Evolutionary conservation across 805 yeast species (phyloP).

Genomic region (Schizosaccharomyces pombe): DNA sequence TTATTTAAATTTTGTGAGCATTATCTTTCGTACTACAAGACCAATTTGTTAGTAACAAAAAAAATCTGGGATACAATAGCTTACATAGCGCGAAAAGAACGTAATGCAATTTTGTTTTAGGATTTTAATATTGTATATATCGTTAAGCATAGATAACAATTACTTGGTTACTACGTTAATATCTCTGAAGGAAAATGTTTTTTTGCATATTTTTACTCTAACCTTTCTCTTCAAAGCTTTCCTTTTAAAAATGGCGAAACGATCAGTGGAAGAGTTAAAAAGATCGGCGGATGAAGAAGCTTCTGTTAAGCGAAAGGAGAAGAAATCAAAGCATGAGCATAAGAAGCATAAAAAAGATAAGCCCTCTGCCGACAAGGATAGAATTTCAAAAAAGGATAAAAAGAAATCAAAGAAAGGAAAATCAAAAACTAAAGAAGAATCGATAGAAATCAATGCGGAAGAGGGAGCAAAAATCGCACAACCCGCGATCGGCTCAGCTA

Average conservation of each 20-base stretch:
- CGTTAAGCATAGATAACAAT: no score
- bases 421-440: constrained; percentile 15
- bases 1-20: no score
- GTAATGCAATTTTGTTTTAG: no score
- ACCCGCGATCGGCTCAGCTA: constrained; percentile 20
- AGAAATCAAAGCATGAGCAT: neutral
- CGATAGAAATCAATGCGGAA: constrained; percentile 14
- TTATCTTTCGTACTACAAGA: no score
- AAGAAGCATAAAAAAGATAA: neutral
- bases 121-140: no score
- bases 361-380: neutral
- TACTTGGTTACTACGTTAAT: no score
- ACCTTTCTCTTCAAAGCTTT: no score
- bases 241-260: constrained; percentile 1
- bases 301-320: neutral
- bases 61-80: no score
- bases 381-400: neutral
- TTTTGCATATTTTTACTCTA: no score
- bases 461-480: constrained; percentile 14
- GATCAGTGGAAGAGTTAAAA: neutral
- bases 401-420: constrained; percentile 10
- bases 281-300: neutral
- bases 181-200: no score
- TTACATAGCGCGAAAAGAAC: no score
- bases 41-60: no score